Conservation (phyloP, 768 basidiomycete species). For the Serendipita sp. region DNA sequence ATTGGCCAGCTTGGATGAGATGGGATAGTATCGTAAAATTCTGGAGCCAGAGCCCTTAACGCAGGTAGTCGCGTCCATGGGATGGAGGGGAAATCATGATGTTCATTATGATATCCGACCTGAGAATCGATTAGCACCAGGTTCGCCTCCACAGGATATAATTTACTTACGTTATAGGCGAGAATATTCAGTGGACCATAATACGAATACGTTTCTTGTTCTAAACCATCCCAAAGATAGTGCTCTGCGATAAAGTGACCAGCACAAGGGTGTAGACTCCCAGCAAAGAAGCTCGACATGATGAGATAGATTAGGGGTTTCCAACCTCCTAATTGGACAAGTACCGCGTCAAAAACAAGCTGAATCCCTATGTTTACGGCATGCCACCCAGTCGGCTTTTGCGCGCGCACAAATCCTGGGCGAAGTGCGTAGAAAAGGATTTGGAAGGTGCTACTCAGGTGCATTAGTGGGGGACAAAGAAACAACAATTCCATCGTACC, state of each 20-base stretch:
- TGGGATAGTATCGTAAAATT: slow-evolving; percentile 81
- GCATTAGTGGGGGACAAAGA: not conserved
- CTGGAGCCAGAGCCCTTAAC: slow-evolving; percentile 68
- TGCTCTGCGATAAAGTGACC: slow-evolving; percentile 98
- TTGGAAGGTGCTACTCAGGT: slow-evolving; percentile 66
- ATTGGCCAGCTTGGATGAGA: slow-evolving; percentile 88
- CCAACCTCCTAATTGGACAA: slow-evolving; percentile 35
- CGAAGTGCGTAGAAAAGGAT: slow-evolving; percentile 96
- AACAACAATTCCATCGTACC: slow-evolving; percentile 35
- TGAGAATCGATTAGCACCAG: slow-evolving; percentile 17
- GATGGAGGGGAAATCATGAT: slow-evolving; percentile 95
- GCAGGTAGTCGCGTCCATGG: slow-evolving; percentile 87
- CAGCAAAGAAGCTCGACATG: slow-evolving; percentile 87
- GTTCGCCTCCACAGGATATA: not conserved
- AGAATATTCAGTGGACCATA: slow-evolving; percentile 82
- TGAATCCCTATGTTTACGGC: slow-evolving; percentile 56
- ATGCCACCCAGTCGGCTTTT: slow-evolving; percentile 74
- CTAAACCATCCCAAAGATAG: slow-evolving; percentile 81
- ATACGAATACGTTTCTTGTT: slow-evolving; percentile 94
- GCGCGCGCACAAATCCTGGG: slow-evolving; percentile 79
- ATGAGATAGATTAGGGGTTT: slow-evolving; percentile 64
- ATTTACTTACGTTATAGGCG: slow-evolving; percentile 73
- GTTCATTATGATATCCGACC: slow-evolving; percentile 99
- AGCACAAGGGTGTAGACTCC: slow-evolving; percentile 87
- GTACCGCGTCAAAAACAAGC: slow-evolving; percentile 51